Percentiles rank a stretch among this genome's conserved stretches.
Evolutionary conservation across 139 green algal genomes (phyloP).

Genomic region (Mychonastes homosphaera): DNA sequence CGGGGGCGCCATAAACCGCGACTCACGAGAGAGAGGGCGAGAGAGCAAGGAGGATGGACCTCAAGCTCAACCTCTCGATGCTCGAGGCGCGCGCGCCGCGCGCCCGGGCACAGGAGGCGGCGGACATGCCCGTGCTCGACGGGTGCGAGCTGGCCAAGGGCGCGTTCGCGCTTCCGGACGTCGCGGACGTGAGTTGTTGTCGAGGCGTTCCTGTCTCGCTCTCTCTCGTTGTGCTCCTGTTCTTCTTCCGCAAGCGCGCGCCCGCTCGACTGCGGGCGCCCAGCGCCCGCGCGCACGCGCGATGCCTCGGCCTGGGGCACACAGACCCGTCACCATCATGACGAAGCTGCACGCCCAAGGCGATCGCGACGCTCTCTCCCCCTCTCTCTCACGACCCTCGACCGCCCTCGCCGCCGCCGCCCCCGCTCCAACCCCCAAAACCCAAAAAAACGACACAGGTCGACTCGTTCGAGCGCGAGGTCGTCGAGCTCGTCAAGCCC

Average conservation of each 20-base stretch:
- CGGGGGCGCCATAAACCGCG: too few relatives aligned
- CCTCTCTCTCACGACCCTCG: too few relatives aligned
- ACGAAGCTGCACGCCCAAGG: background rate
- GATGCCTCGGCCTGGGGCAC: too few relatives aligned
- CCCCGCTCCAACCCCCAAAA: too few relatives aligned
- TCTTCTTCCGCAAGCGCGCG: background rate
- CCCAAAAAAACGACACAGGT: too few relatives aligned
- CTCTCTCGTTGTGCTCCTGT: background rate
- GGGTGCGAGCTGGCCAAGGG: conserved; percentile 1
- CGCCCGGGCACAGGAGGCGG: background rate
- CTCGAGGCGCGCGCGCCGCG: conserved; percentile 6
- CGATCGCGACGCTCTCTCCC: background rate
- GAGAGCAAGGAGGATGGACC: background rate
- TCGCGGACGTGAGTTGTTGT: conserved; percentile 22
- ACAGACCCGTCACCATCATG: too few relatives aligned
- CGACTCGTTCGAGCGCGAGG: conserved; percentile 87
- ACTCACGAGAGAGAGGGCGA: too few relatives aligned
- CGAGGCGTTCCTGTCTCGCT: background rate
- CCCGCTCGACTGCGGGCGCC: background rate
- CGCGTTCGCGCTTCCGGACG: conserved; percentile 30
- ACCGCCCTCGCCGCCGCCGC: too few relatives aligned
- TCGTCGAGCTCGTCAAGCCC: conserved; percentile 93
- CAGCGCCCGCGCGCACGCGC: background rate
- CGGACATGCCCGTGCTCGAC: background rate
- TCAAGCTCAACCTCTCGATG: conserved; percentile 25